Evolutionary conservation across 73 alveolate species (phyloP).

Genomic region (Tetrahymena elliotti): DNA sequence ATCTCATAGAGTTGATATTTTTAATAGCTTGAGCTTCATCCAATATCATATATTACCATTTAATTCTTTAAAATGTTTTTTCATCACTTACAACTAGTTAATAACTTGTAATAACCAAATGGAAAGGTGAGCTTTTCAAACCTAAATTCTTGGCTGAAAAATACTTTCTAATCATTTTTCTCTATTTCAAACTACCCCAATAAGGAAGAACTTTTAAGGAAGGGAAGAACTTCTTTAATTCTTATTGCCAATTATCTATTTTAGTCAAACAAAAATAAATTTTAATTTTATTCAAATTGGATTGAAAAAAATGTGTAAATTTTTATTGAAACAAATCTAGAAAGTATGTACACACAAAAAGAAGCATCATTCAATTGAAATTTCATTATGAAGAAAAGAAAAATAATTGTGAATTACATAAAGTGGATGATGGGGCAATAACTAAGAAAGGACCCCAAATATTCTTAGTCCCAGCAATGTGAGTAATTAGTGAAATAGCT

Average conservation of each 20-base stretch:
- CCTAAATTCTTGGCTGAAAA: constrained; percentile 81
- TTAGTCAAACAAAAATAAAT: neutral
- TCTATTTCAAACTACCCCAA: constrained; percentile 87
- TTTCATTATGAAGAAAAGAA: no score
- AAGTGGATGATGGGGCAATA: constrained; percentile 90
- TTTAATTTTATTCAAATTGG: no score
- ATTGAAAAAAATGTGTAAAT: no score
- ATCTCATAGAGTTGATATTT: constrained; percentile 86
- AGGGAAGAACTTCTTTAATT: constrained; percentile 87
- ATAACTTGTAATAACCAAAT: constrained; percentile 88
- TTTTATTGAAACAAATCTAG: no score
- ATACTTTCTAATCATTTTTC: constrained; percentile 88
- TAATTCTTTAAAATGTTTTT: constrained; percentile 73
- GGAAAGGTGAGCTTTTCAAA: constrained; percentile 75
- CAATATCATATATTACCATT: constrained; percentile 95
- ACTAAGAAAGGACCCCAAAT: constrained; percentile 98
- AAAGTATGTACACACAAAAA: no score
- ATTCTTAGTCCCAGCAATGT: constrained; percentile 73
- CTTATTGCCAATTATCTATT: constrained; percentile 88
- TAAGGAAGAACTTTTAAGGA: constrained; percentile 90
- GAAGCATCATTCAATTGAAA: no score
- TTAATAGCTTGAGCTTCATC: constrained; percentile 98
- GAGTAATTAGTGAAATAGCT: constrained; percentile 93
- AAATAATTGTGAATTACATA: neutral
- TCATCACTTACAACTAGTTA: constrained; percentile 87